Evolutionary conservation across 257 asterid species (phyloP).

Genomic region (Solanum commersonii): DNA sequence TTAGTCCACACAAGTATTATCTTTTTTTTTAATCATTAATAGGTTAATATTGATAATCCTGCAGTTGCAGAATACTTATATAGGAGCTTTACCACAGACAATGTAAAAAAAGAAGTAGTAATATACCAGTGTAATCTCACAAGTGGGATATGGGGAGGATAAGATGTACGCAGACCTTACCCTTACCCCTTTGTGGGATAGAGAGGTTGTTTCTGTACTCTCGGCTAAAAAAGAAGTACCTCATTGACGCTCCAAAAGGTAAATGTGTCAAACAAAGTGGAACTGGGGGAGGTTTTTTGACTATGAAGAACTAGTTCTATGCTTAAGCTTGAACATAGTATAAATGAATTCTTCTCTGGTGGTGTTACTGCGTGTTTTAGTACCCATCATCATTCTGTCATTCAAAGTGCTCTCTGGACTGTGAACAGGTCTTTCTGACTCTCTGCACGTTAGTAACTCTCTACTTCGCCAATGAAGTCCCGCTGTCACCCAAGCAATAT

Average conservation of each 20-base stretch:
- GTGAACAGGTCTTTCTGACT: constrained; percentile 58
- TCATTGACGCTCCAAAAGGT: neutral
- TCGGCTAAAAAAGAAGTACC: neutral
- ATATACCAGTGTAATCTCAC: neutral
- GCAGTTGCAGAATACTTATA: neutral
- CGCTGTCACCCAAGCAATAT: constrained; percentile 41
- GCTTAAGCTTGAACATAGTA: neutral
- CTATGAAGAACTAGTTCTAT: neutral
- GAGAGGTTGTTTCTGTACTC: neutral
- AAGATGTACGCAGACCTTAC: neutral
- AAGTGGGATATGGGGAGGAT: neutral
- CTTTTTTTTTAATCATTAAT: neutral
- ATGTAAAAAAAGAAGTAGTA: neutral
- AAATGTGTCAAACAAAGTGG: neutral
- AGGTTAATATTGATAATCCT: neutral
- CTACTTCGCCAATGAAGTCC: constrained; percentile 90
- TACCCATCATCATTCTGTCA: neutral
- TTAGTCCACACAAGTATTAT: neutral
- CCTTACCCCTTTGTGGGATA: neutral
- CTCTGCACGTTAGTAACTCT: constrained; percentile 79
- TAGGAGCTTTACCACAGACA: neutral
- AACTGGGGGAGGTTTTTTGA: neutral
- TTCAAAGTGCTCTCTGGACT: constrained; percentile 8
- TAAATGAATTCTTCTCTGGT: neutral
- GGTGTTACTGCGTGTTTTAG: neutral